These are phyloP conservation scores for Metarhizium humberi DNA, from an alignment of 2,329 filamentous ascomycete genomes.

Conservation along the genomic window DNA sequence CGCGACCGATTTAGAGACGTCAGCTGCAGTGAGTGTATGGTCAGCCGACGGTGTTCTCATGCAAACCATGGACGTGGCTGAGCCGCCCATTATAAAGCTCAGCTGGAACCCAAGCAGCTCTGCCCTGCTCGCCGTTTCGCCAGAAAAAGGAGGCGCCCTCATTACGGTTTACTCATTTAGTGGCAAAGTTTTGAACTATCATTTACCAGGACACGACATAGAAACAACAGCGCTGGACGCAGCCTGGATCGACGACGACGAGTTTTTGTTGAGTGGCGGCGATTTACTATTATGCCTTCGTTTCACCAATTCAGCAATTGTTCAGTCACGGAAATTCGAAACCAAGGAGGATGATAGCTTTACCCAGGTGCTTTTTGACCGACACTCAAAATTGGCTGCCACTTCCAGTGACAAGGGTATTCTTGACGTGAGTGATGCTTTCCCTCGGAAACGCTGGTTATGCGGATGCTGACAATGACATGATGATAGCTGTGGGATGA, in stretches of 20 bases:
- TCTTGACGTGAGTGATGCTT: constrained; percentile 43
- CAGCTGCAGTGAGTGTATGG: constrained; percentile 48
- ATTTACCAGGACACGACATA: constrained; percentile 40
- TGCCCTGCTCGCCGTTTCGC: constrained; percentile 47
- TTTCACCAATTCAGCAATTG: constrained; percentile 37
- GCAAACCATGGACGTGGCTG: constrained; percentile 45
- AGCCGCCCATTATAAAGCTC: constrained; percentile 53
- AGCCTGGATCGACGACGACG: constrained; percentile 47
- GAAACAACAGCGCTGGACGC: constrained; percentile 45
- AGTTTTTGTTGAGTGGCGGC: constrained; percentile 51
- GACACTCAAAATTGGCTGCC: constrained; percentile 41
- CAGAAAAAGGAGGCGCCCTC: constrained; percentile 42
- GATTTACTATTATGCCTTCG: constrained; percentile 40
- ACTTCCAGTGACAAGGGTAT: constrained; percentile 51
- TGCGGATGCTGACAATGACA: constrained; percentile 1
- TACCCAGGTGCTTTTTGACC: constrained; percentile 47
- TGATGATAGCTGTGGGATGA: constrained; percentile 43
- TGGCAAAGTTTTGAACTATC: constrained; percentile 36
- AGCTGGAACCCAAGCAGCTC: constrained; percentile 49
- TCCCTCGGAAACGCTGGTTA: too few relatives aligned
- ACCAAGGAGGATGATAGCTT: constrained; percentile 45
- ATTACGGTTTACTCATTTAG: constrained; percentile 44
- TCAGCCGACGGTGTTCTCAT: constrained; percentile 40
- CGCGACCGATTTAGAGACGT: constrained; percentile 43
- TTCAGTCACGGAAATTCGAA: constrained; percentile 38